Evolutionary conservation across 2,329 filamentous ascomycete species (phyloP).

Genomic region (Colletotrichum tropicicola): DNA sequence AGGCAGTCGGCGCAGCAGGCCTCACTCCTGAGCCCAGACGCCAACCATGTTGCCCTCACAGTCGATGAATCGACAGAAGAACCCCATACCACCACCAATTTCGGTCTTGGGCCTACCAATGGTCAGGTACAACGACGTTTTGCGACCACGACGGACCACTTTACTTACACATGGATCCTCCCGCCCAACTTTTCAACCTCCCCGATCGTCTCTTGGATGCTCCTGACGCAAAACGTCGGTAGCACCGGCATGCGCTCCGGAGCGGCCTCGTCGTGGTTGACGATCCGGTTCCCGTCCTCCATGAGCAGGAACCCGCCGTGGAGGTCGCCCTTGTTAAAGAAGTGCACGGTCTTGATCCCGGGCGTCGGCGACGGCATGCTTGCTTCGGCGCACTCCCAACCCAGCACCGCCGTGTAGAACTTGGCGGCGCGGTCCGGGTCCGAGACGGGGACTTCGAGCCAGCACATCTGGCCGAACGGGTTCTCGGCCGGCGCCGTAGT

Average conservation of each 20-base stretch:
- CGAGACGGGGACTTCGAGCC: constrained; percentile 48
- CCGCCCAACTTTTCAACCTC: constrained; percentile 41
- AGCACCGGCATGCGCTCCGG: constrained; percentile 39
- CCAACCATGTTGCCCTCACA: constrained; percentile 49
- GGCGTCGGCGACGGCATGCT: constrained; percentile 31
- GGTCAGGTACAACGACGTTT: too few relatives aligned
- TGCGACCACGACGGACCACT: too few relatives aligned
- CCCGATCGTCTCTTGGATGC: constrained; percentile 42
- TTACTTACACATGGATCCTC: constrained; percentile 44
- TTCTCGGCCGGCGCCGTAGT: neutral
- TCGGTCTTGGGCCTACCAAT: constrained; percentile 43
- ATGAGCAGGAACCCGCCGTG: constrained; percentile 46
- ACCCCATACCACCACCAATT: constrained; percentile 44
- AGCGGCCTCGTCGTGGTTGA: constrained; percentile 37
- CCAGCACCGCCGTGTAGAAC: constrained; percentile 48
- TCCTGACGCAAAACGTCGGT: constrained; percentile 43
- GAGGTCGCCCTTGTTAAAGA: constrained; percentile 44
- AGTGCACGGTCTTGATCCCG: constrained; percentile 41
- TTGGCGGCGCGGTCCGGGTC: constrained; percentile 43
- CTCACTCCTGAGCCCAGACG: constrained; percentile 42
- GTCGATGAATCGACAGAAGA: constrained; percentile 46
- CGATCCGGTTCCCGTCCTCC: constrained; percentile 38
- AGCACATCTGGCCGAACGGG: constrained; percentile 44
- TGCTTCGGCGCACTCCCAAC: constrained; percentile 40
- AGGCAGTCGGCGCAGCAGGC: neutral